Conservation (phyloP, 2,329 filamentous ascomycete species). For the Mycosphaerelloides madeirae region DNA sequence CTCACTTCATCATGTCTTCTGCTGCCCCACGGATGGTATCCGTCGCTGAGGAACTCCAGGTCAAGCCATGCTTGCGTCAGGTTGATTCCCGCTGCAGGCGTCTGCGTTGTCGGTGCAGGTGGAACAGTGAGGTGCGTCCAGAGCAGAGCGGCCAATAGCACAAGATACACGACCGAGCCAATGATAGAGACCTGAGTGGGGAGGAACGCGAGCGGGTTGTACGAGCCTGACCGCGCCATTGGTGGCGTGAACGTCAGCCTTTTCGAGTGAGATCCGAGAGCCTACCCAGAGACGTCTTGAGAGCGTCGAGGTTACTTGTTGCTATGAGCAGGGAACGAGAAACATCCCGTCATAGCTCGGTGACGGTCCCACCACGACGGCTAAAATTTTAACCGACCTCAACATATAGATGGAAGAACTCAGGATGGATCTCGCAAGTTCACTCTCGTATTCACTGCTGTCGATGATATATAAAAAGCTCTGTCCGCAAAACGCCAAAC, state of each 20-base stretch:
- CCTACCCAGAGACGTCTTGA: neutral
- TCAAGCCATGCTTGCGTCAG: slow-evolving; percentile 83
- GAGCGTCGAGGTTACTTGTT: neutral
- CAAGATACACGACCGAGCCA: slow-evolving; percentile 70
- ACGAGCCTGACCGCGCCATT: slow-evolving; percentile 22
- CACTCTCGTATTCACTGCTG: too few species aligned
- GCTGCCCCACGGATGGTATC: slow-evolving; percentile 64
- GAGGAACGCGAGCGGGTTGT: slow-evolving; percentile 63
- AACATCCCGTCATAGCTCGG: neutral
- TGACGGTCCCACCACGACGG: too few species aligned
- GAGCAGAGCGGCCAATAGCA: slow-evolving; percentile 63
- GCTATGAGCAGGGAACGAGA: neutral
- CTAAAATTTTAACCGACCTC: too few species aligned
- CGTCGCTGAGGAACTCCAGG: slow-evolving; percentile 66
- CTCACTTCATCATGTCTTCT: slow-evolving; percentile 75
- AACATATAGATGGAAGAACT: too few species aligned
- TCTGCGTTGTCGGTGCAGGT: slow-evolving; percentile 64
- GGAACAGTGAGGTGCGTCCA: slow-evolving; percentile 71
- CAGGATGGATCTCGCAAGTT: too few species aligned
- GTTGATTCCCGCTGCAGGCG: slow-evolving; percentile 61
- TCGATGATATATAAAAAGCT: too few species aligned
- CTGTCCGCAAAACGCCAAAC: too few species aligned
- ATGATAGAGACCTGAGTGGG: slow-evolving; percentile 78
- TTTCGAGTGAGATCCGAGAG: neutral
- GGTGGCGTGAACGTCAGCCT: neutral